These are phyloP conservation scores for Pleoardoris graminearum DNA, from an alignment of 2,329 filamentous ascomycete species.

Conservation along the genomic window DNA sequence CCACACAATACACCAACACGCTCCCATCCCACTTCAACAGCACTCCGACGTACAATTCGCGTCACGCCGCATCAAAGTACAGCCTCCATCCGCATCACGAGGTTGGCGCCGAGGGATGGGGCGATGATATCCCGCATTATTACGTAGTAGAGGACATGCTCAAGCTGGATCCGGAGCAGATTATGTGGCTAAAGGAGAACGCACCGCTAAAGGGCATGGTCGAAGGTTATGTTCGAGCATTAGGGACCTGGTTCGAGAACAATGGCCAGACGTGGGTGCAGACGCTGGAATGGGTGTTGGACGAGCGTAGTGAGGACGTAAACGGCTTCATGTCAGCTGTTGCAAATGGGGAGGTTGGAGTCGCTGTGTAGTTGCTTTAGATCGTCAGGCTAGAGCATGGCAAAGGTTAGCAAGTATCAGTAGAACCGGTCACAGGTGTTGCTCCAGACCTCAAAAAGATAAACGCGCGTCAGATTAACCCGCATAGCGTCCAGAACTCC, in stretches of 20 bases:
- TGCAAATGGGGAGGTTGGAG: constrained; percentile 71
- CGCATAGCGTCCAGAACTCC: no score
- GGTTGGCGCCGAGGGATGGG: constrained; percentile 64
- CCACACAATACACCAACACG: constrained; percentile 17
- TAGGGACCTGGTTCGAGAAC: constrained; percentile 65
- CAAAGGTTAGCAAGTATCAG: neutral
- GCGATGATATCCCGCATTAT: constrained; percentile 65
- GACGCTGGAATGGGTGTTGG: constrained; percentile 61
- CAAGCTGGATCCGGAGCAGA: constrained; percentile 64
- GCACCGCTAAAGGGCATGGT: constrained; percentile 61
- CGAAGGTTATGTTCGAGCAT: constrained; percentile 54
- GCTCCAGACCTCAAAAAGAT: no score
- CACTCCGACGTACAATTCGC: constrained; percentile 37
- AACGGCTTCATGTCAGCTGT: constrained; percentile 65
- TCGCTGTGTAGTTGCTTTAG: constrained; percentile 47
- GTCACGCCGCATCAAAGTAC: constrained; percentile 52
- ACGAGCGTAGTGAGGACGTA: constrained; percentile 58
- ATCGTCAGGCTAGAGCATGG: neutral
- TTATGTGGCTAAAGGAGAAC: constrained; percentile 61
- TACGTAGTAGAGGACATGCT: constrained; percentile 67
- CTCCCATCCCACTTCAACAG: constrained; percentile 46
- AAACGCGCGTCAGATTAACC: no score
- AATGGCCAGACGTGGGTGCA: constrained; percentile 66
- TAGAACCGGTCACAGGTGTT: no score
- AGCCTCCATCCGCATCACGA: constrained; percentile 55